A percentile compares a stretch with the other conserved stretches of the same genome.
These are phyloP conservation scores for Limonium bicolor DNA, from an alignment of 148 eudicot species.

Conservation along the genomic window DNA sequence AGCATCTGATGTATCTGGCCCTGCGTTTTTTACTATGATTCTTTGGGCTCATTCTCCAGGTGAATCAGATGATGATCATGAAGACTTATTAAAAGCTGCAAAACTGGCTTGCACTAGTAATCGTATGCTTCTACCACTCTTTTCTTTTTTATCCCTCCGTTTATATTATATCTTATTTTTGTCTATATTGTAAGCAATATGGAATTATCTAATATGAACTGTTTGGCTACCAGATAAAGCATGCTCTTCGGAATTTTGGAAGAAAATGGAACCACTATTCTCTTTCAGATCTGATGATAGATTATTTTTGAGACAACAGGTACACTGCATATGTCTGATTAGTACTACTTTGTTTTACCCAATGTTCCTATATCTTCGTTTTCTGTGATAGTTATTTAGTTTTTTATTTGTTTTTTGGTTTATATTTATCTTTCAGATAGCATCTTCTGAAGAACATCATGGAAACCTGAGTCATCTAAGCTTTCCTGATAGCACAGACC, in stretches of 20 bases:
- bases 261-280: slow-evolving; percentile 55
- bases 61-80: slow-evolving; percentile 84
- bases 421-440: too few species aligned
- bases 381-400: too few species aligned
- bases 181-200: slow-evolving; percentile 1
- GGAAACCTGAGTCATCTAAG: too few species aligned
- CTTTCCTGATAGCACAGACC: too few species aligned
- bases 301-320: slow-evolving; percentile 58
- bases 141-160: background rate
- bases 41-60: slow-evolving; percentile 19
- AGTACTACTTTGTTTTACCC: too few species aligned
- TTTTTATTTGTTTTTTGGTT: too few species aligned
- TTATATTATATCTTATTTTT: background rate
- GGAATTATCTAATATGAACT: background rate
- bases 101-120: slow-evolving; percentile 52
- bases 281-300: slow-evolving; percentile 32
- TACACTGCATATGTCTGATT: too few species aligned
- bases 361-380: too few species aligned
- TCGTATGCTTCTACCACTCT: slow-evolving; percentile 25
- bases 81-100: slow-evolving; percentile 67
- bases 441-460: too few species aligned
- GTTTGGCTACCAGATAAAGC: slow-evolving; percentile 39
- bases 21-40: too few species aligned
- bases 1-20: slow-evolving; percentile 21
- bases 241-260: slow-evolving; percentile 72